Conservation (phyloP, 306 rosid genomes). For the Canavalia ensiformis region DNA sequence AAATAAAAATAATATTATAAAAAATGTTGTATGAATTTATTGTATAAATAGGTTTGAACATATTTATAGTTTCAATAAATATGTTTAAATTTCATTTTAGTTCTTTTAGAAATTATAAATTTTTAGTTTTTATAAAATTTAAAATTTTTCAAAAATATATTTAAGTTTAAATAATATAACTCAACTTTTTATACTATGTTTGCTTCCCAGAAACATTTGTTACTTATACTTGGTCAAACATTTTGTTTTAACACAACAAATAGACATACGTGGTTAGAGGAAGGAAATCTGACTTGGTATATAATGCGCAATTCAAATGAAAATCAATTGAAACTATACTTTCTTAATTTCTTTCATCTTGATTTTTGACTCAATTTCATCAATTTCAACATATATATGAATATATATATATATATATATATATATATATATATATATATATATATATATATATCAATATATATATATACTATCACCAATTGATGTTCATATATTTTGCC, state of each 20-base stretch:
- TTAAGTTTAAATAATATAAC: too few relatives aligned
- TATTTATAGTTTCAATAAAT: too few relatives aligned
- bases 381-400: not conserved
- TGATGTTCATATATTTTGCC: not conserved
- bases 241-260: not conserved
- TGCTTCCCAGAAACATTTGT: not conserved
- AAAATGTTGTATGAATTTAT: too few relatives aligned
- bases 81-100: too few relatives aligned
- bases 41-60: too few relatives aligned
- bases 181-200: not conserved
- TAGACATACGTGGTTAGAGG: not conserved
- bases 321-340: not conserved
- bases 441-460: not conserved
- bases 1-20: too few relatives aligned
- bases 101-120: too few relatives aligned
- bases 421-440: not conserved
- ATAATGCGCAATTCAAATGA: not conserved
- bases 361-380: not conserved
- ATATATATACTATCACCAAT: not conserved
- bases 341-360: not conserved
- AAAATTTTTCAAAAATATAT: too few relatives aligned
- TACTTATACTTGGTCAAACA: conserved; percentile 13
- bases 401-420: not conserved
- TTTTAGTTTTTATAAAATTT: too few relatives aligned
- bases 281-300: conserved; percentile 31